Conservation (phyloP, 345 rosid species). For the Firmiana major region DNA sequence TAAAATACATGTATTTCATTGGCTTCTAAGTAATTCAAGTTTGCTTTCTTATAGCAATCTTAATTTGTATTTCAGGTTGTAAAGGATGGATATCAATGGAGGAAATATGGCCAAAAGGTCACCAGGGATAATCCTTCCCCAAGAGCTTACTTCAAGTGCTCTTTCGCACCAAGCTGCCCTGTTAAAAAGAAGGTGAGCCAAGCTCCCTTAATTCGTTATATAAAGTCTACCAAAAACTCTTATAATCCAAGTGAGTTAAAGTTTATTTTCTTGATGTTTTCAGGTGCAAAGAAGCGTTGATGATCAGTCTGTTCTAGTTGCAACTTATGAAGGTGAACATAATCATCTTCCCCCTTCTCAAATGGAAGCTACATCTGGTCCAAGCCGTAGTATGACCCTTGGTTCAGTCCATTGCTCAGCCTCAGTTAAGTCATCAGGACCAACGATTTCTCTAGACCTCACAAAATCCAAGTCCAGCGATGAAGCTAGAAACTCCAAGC, state of each 20-base stretch:
- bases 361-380: constrained; percentile 47
- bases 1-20: not conserved
- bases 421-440: constrained; percentile 35
- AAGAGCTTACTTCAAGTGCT: constrained; percentile 96
- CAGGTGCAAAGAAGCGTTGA: constrained; percentile 94
- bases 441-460: constrained; percentile 48
- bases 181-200: constrained; percentile 84
- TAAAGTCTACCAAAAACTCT: not conserved
- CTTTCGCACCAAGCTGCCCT: constrained; percentile 93
- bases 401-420: constrained; percentile 47
- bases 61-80: constrained; percentile 48
- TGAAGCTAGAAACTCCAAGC: constrained; percentile 22
- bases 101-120: constrained; percentile 98
- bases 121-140: constrained; percentile 98
- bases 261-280: constrained; percentile 1
- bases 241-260: not conserved
- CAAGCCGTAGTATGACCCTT: constrained; percentile 34
- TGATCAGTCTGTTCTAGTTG: constrained; percentile 80
- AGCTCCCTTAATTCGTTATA: not conserved
- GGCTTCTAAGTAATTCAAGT: not conserved
- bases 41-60: not conserved
- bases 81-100: constrained; percentile 99
- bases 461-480: constrained; percentile 38
- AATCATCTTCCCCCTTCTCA: constrained; percentile 79
- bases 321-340: constrained; percentile 98